These are phyloP conservation scores for Suhomyces sp. DNA, from an alignment of 805 yeast species.

Conservation along the genomic window DNA sequence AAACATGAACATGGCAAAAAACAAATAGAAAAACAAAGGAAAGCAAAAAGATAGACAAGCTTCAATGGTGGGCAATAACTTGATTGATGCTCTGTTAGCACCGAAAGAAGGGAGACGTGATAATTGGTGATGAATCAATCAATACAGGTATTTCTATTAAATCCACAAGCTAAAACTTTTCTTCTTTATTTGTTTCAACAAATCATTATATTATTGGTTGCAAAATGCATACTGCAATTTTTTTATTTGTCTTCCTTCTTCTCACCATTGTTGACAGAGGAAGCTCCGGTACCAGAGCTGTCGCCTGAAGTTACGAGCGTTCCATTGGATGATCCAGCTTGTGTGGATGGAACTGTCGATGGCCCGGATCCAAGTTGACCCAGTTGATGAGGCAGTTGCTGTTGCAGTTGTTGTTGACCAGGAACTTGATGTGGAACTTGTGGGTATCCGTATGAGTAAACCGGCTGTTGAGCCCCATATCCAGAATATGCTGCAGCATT, in stretches of 20 bases:
- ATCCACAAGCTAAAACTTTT: too few species aligned
- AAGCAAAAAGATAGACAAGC: too few species aligned
- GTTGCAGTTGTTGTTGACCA: conserved; percentile 5
- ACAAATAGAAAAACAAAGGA: too few species aligned
- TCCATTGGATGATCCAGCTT: conserved; percentile 1
- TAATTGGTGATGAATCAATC: too few species aligned
- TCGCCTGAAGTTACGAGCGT: conserved; percentile 1
- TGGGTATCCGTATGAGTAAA: conserved; percentile 12
- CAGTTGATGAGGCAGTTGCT: conserved; percentile 3
- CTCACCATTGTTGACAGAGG: conserved; percentile 1
- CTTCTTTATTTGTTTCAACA: too few species aligned
- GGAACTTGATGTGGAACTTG: conserved; percentile 5
- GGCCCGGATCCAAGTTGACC: background rate
- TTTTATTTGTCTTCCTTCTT: conserved; percentile 4
- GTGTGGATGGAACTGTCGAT: conserved; percentile 1
- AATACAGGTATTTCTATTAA: too few species aligned
- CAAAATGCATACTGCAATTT: too few species aligned
- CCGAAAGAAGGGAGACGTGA: too few species aligned
- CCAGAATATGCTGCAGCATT: conserved; percentile 14
- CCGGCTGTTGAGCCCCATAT: conserved; percentile 16
- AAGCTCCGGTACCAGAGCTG: background rate
- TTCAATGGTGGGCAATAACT: too few species aligned
- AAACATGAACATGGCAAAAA: too few species aligned
- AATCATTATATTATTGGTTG: too few species aligned
- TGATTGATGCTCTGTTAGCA: too few species aligned